Evolutionary conservation across 2,329 filamentous ascomycete species (phyloP), one percentile per base, ranked within the genome.

Genomic region (Cercospora zeina): DNA sequence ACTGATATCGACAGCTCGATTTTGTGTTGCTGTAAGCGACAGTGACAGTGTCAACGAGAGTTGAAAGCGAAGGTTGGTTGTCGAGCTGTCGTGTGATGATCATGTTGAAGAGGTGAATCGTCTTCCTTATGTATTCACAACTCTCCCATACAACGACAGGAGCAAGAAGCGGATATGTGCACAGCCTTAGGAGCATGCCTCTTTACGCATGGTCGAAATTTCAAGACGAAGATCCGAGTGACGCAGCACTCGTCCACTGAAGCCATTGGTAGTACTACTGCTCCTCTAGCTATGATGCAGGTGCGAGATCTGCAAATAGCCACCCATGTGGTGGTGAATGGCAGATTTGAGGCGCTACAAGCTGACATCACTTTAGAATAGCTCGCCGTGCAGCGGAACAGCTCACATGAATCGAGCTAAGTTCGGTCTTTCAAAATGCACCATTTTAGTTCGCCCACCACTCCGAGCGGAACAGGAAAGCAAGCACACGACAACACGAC

Each of bases 401-500:
- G 10, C 55, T 58, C 55, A 49, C 55, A 21, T 34, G 45, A 53
- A 39, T 54, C 27, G 47, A 27, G 50, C 54, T 21, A 33, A 27
- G 11, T 37, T 54, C 27, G 5, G 60, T n/a, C n/a, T 37, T n/a
- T 30, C 36, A 31, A 19, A 39, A 54, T 14, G 50, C 37, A 62
- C 21, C 24, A 31, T 36, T 45, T 36, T 33, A 37, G 19, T 42
- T 54, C 36, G 53, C 34, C 62, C 47, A 54, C 42, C 39, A 42
- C 30, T 16, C 21, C 47, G 27, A 51, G 24, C 45, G 49, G 55
- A 60, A 53, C 61, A 57, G 57, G 62, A 62, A 65, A 49, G 67
- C 67, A 67, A 59, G 65, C 68, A 67, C 62, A 77, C 76, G 72
- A 78, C 8, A 75, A 67, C 62, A 77, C 76, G 72, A 78, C 8